Conservation (phyloP, 2,329 filamentous ascomycete species). For the Chrysoporthe cubensis region DNA sequence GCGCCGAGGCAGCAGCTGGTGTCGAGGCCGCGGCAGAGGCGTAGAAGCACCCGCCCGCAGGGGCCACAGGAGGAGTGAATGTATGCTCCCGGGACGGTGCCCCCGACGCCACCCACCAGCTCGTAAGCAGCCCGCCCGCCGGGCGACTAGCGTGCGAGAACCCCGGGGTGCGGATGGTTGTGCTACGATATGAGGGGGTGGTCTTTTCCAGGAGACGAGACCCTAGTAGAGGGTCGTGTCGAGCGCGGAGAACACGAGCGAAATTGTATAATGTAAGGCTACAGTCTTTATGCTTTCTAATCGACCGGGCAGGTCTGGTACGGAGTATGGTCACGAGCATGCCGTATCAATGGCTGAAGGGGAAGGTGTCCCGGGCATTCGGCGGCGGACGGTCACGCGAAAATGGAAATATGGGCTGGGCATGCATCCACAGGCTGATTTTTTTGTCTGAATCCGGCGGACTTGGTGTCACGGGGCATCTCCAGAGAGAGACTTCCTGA, state of each 20-base stretch:
- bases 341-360: background rate
- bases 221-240: background rate
- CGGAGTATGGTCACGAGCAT: slow-evolving; percentile 7
- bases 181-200: background rate
- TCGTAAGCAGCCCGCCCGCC: background rate
- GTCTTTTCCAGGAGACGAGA: too few species aligned
- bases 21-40: slow-evolving; percentile 23
- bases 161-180: background rate
- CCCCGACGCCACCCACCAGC: background rate
- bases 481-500: background rate
- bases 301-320: background rate
- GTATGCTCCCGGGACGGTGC: background rate
- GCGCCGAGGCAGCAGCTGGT: too few species aligned
- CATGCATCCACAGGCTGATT: slow-evolving; percentile 4
- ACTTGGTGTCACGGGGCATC: background rate
- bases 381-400: slow-evolving; percentile 7
- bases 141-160: background rate
- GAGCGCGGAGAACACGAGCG: background rate
- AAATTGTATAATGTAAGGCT: background rate
- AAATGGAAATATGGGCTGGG: slow-evolving; percentile 1
- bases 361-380: background rate
- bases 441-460: background rate
- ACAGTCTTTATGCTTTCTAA: background rate
- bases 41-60: background rate
- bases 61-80: background rate